Conservation (phyloP, 768 basidiomycete genomes). For the Suillus hirtellus region DNA sequence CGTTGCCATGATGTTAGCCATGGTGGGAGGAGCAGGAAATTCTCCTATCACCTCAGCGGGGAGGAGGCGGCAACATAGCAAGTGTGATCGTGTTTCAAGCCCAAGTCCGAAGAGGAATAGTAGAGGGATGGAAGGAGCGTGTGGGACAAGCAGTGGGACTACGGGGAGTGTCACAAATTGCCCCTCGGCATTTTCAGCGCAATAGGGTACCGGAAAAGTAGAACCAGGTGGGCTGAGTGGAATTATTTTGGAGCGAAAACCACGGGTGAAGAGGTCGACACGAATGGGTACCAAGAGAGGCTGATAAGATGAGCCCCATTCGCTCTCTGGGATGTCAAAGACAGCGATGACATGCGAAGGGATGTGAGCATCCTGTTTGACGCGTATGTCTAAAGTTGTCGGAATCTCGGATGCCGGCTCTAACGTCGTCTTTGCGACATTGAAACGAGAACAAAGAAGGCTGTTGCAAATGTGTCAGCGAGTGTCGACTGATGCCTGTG, state of each 20-base stretch:
- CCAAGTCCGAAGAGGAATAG: conserved; percentile 60
- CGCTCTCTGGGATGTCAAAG: conserved; percentile 32
- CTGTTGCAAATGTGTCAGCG: conserved; percentile 22
- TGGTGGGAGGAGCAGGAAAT: conserved; percentile 60
- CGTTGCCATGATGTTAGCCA: conserved; percentile 52
- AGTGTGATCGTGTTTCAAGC: conserved; percentile 48
- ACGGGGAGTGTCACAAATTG: conserved; percentile 53
- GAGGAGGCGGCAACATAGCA: conserved; percentile 53
- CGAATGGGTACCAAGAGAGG: conserved; percentile 57
- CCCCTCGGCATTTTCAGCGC: conserved; percentile 18
- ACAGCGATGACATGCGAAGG: conserved; percentile 63
- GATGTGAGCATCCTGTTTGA: conserved; percentile 44
- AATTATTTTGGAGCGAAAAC: conserved; percentile 38
- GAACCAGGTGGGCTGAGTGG: conserved; percentile 35
- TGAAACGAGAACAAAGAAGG: conserved; percentile 33
- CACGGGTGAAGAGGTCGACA: conserved; percentile 43
- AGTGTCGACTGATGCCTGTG: background rate
- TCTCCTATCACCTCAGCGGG: conserved; percentile 51
- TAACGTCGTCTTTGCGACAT: conserved; percentile 31
- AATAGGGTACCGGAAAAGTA: conserved; percentile 33
- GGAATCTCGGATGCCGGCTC: conserved; percentile 35
- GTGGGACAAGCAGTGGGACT: conserved; percentile 48
- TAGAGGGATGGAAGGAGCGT: conserved; percentile 53
- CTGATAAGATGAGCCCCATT: conserved; percentile 31
- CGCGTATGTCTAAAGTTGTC: conserved; percentile 47